Evolutionary conservation across 768 basidiomycete genomes (phyloP).

Genomic region (Suillus plorans): DNA sequence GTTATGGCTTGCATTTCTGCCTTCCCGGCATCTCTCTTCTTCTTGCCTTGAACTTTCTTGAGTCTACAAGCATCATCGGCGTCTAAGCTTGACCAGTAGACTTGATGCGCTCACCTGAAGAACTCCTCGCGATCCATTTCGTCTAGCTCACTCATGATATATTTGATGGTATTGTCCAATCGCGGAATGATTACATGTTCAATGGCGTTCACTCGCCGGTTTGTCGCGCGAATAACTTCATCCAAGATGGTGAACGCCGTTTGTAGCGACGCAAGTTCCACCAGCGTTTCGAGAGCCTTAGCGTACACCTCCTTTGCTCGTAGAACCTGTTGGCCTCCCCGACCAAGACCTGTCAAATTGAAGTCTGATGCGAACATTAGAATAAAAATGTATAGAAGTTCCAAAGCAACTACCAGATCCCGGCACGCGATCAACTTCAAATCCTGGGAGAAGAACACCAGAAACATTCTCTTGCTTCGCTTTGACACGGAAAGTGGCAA

Average conservation of each 20-base stretch:
- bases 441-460: constrained; percentile 93
- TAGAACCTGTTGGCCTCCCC: constrained; percentile 95
- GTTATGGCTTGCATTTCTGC: constrained; percentile 21
- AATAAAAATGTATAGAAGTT: neutral
- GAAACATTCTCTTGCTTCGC: constrained; percentile 98
- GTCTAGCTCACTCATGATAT: constrained; percentile 95
- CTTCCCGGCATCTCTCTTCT: constrained; percentile 10
- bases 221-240: constrained; percentile 99
- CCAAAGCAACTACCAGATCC: constrained; percentile 63
- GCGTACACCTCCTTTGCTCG: constrained; percentile 97
- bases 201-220: constrained; percentile 97
- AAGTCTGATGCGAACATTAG: constrained; percentile 60
- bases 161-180: constrained; percentile 96
- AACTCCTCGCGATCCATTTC: constrained; percentile 98
- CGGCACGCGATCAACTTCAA: constrained; percentile 84
- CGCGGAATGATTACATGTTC: constrained; percentile 96
- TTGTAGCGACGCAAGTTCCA: constrained; percentile 94
- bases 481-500: constrained; percentile 89
- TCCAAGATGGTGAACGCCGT: constrained; percentile 98
- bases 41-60: constrained; percentile 95
- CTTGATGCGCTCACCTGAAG: constrained; percentile 62
- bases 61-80: constrained; percentile 48
- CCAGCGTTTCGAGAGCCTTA: constrained; percentile 94
- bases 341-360: constrained; percentile 93
- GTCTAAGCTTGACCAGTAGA: neutral